Evolutionary conservation across 2,329 filamentous ascomycete genomes (phyloP), one percentile per base, ranked within the genome.

Genomic region (Fusarium sp.): DNA sequence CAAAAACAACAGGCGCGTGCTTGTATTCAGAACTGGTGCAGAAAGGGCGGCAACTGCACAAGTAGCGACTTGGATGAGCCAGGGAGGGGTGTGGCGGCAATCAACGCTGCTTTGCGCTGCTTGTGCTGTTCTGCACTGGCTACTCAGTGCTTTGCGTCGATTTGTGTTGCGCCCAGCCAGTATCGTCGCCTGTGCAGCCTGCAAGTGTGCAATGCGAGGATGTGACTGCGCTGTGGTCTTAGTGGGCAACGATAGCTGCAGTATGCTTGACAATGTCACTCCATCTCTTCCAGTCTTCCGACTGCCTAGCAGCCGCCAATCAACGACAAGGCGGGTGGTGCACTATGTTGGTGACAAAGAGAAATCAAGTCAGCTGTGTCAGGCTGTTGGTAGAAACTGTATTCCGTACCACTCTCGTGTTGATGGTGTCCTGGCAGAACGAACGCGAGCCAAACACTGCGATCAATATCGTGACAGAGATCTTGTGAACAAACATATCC

Each of bases 261-360:
- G 70, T 67, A 52, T 67, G 58, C 67, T 64, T 41, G 46, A 59
- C 51, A 54, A 64, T 72, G 70, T 71, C 67, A 72, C 70, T 71
- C 41, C 62, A 47, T 61, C 56, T 69, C 55, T 59, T 37, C 27
- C 47, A 33, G 57, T 45, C 23, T 41, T 30, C 49, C 51, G 57
- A 49, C 47, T 56, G 51, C 48, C 46, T 55, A 47, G 40, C 61
- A 56, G 49, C 45, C 64, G 48, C 54, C 51, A 62, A 56, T 56
- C 37, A 33, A 35, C 43, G 56, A 17, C 9, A n/a, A 10, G 62
- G 44, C 55, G 53, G 47, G 55, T 58, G 56, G 63, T 37, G 68
- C 39, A 44, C 56, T 55, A 45, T 47, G 45, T 56, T 66, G 51
- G 61, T 69, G 61, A 62, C 44, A 45, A 37, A 19, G 27, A 50